phyloP scores from a whole-genome alignment of 768 basidiomycete genomes.

The Dacryopinax primogenitus region DNA sequence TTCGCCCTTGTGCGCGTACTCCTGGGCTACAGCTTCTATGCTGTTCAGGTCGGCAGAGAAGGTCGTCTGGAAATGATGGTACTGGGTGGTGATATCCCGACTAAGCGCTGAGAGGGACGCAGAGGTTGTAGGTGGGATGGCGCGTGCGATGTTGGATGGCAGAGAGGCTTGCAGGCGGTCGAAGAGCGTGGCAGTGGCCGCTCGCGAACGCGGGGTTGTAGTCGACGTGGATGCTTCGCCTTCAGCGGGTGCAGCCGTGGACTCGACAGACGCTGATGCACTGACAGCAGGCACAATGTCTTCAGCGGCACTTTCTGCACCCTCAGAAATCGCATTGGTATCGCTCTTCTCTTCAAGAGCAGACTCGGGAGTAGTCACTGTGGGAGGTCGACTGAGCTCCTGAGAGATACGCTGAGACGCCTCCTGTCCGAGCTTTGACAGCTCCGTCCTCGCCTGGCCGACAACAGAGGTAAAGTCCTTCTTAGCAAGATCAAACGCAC shows the following conservation, averaged over 20 bases:
- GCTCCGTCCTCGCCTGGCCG: conserved; percentile 63
- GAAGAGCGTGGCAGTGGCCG: conserved; percentile 39
- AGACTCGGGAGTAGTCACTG: background rate
- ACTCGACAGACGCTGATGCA: conserved; percentile 14
- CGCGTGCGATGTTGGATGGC: conserved; percentile 48
- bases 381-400: background rate
- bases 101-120: conserved; percentile 42
- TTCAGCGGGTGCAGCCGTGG: conserved; percentile 14
- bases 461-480: conserved; percentile 57
- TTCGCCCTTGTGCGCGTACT: conserved; percentile 68
- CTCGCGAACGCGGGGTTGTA: conserved; percentile 19
- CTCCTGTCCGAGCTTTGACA: conserved; percentile 38
- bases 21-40: conserved; percentile 48
- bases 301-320: background rate
- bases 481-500: conserved; percentile 36
- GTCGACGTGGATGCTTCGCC: conserved; percentile 21
- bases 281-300: background rate
- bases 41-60: conserved; percentile 41
- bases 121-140: conserved; percentile 14
- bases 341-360: conserved; percentile 21
- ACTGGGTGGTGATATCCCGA: conserved; percentile 62
- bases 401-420: background rate
- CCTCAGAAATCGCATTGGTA: conserved; percentile 22
- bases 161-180: conserved; percentile 59
- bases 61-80: conserved; percentile 19